These are phyloP conservation scores for Termitomyces sp. DNA, from an alignment of 768 basidiomycete genomes.

Conservation along the genomic window DNA sequence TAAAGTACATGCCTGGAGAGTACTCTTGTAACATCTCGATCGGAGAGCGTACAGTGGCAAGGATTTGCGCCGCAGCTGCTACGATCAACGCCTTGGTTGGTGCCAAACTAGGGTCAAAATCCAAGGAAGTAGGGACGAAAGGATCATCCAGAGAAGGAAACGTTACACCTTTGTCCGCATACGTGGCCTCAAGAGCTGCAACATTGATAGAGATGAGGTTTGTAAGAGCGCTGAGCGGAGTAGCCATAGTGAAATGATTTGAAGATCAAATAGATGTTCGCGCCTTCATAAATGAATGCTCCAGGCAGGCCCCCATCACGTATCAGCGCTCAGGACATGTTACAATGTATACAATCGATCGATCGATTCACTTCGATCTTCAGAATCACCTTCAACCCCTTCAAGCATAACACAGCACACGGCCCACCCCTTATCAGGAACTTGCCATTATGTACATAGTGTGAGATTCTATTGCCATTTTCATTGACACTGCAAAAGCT, in stretches of 20 bases:
- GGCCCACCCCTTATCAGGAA: too few species aligned
- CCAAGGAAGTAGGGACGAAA: slow-evolving; percentile 19
- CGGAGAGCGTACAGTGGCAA: slow-evolving; percentile 18
- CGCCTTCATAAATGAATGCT: too few species aligned
- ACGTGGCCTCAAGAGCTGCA: slow-evolving; percentile 17
- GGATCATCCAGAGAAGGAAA: slow-evolving; percentile 23
- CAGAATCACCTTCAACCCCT: too few species aligned
- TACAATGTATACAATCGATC: too few species aligned
- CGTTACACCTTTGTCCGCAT: slow-evolving; percentile 15
- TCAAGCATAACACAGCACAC: too few species aligned
- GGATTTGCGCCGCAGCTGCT: slow-evolving; percentile 25
- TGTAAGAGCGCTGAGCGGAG: slow-evolving; percentile 13
- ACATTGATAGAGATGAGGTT: slow-evolving; percentile 19
- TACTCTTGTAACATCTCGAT: slow-evolving; percentile 13
- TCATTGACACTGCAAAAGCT: too few species aligned
- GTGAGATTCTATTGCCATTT: too few species aligned
- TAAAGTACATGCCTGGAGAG: slow-evolving; percentile 12
- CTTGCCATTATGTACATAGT: too few species aligned
- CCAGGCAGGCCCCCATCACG: too few species aligned
- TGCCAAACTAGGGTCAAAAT: slow-evolving; percentile 10
- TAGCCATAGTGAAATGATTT: not conserved
- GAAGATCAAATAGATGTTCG: too few species aligned
- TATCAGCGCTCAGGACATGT: too few species aligned
- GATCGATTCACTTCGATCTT: too few species aligned
- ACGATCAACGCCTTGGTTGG: slow-evolving; percentile 15